Percentiles rank a stretch among this genome's conserved stretches.
These are phyloP conservation scores for Annona cherimola DNA, from an alignment of 164 flowering plant genomes.

Conservation along the genomic window DNA sequence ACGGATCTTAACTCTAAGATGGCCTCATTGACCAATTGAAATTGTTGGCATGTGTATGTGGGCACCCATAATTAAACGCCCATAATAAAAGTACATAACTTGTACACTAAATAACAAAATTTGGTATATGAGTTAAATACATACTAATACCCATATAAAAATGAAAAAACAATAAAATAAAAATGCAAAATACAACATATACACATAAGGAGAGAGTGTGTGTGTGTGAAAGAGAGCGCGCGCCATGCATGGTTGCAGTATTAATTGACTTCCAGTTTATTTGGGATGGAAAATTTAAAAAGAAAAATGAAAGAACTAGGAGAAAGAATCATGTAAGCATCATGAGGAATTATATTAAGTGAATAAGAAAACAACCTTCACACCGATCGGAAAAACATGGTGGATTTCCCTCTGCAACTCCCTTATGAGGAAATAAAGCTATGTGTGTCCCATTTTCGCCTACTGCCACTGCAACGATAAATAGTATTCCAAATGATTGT, in stretches of 20 bases:
- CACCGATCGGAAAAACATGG: background rate
- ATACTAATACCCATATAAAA: too few relatives aligned
- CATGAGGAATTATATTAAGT: background rate
- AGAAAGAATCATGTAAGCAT: background rate
- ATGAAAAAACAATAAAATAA: too few relatives aligned
- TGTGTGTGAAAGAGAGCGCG: background rate
- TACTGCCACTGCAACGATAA: background rate
- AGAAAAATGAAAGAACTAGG: background rate
- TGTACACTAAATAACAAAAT: too few relatives aligned
- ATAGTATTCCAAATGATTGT: background rate
- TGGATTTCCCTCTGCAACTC: background rate
- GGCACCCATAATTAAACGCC: too few relatives aligned
- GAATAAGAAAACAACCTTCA: background rate
- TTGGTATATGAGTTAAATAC: too few relatives aligned
- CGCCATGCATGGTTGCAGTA: background rate
- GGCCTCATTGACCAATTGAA: too few relatives aligned
- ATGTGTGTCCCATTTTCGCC: background rate
- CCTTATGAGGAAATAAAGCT: background rate
- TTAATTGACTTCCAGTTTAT: background rate
- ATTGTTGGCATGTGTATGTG: too few relatives aligned
- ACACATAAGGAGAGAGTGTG: background rate
- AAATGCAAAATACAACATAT: background rate
- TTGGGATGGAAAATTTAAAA: background rate
- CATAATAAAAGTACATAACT: too few relatives aligned
- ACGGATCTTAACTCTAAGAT: too few relatives aligned